Evolutionary conservation across 2,329 filamentous ascomycete species (phyloP).

Genomic region (Moelleriella libera): DNA sequence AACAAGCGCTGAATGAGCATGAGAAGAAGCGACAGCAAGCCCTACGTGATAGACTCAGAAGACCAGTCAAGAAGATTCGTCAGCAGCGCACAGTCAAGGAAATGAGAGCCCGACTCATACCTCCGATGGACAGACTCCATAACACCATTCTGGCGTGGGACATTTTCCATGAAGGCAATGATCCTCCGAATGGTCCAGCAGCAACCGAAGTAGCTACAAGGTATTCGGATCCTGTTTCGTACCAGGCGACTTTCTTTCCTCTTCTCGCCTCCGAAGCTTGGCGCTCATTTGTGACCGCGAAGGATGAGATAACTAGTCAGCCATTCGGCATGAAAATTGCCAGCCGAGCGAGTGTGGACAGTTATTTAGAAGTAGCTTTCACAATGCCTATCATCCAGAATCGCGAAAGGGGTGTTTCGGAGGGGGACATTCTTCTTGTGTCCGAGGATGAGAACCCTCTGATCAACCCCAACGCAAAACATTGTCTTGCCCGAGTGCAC

Average conservation of each 20-base stretch:
- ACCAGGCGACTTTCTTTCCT: slow-evolving; percentile 82
- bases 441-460: slow-evolving; percentile 62
- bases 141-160: slow-evolving; percentile 85
- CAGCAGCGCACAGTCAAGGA: slow-evolving; percentile 76
- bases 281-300: slow-evolving; percentile 82
- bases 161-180: slow-evolving; percentile 79
- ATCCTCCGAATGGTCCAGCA: slow-evolving; percentile 62
- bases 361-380: slow-evolving; percentile 83
- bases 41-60: slow-evolving; percentile 42
- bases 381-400: slow-evolving; percentile 58
- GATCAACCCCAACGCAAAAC: slow-evolving; percentile 47
- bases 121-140: slow-evolving; percentile 75
- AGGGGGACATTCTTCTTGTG: slow-evolving; percentile 81
- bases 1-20: slow-evolving; percentile 34
- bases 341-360: slow-evolving; percentile 80
- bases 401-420: slow-evolving; percentile 57
- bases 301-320: slow-evolving; percentile 71
- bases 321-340: slow-evolving; percentile 79
- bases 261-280: slow-evolving; percentile 87
- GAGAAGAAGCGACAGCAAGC: slow-evolving; percentile 29
- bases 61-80: slow-evolving; percentile 73
- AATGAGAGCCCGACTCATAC: slow-evolving; percentile 82
- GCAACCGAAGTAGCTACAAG: slow-evolving; percentile 66
- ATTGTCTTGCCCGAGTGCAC: slow-evolving; percentile 78
- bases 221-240: slow-evolving; percentile 63